phyloP scores from a whole-genome alignment of 2,329 filamentous ascomycete species.

The Aspergillus sp. region DNA sequence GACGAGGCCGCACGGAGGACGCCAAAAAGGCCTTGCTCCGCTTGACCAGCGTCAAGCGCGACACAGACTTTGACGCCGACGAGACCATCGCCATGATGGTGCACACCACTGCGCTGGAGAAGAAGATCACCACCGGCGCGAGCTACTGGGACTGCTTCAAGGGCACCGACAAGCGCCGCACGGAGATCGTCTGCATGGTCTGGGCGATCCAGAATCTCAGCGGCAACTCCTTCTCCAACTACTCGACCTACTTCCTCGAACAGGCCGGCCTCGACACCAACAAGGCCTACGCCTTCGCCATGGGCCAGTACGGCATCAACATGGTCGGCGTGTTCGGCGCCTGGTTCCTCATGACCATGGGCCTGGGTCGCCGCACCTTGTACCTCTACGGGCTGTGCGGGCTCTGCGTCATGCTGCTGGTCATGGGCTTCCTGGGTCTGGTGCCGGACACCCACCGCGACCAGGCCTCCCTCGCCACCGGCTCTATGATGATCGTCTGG shows the following conservation, averaged over 20 bases:
- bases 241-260: constrained; percentile 59
- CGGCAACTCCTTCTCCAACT: constrained; percentile 63
- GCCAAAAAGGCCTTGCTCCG: constrained; percentile 44
- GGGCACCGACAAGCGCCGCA: constrained; percentile 73
- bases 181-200: constrained; percentile 67
- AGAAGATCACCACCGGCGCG: constrained; percentile 69
- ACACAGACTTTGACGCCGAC: constrained; percentile 73
- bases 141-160: constrained; percentile 81
- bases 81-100: constrained; percentile 92
- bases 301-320: constrained; percentile 64
- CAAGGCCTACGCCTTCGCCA: constrained; percentile 55
- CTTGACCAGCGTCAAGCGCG: constrained; percentile 47
- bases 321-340: constrained; percentile 78
- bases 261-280: constrained; percentile 53
- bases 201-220: constrained; percentile 65
- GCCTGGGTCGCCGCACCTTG: constrained; percentile 71
- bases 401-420: constrained; percentile 72
- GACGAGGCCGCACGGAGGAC: constrained; percentile 45
- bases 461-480: constrained; percentile 69
- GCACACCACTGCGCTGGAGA: constrained; percentile 78
- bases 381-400: constrained; percentile 74
- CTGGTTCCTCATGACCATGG: constrained; percentile 74
- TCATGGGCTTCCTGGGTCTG: constrained; percentile 80
- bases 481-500: constrained; percentile 82
- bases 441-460: constrained; percentile 60